Base-by-base conservation (phyloP, 805 yeast genomes). In the Candida adriatica region DNA sequence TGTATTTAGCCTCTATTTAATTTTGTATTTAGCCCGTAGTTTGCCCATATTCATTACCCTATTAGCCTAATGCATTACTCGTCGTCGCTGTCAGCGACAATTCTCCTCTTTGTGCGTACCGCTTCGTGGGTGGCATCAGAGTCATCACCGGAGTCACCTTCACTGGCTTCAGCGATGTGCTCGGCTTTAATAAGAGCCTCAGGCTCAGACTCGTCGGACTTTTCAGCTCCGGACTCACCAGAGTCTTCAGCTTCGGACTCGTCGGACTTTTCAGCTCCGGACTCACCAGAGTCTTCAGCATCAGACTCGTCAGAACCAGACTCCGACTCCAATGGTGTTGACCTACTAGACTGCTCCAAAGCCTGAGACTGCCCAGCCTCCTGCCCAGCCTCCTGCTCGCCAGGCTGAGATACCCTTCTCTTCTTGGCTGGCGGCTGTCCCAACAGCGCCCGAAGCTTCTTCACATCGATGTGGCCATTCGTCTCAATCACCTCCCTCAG, bases 401-500 rank as follows among this genome's bases (percentile, higher is more conserved):
- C 22, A 8, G 11, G 22, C 11, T 11, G 10, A 8, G 11, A 19
- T 11, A 8, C 11, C 22, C 11, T 19, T 19, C 22, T 19, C 22
- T 20, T 46, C 41, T 1, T 33, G 42, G 10, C 33, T 14, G 9
- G 40, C 29, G 21, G 44, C 25, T 1, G 24, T 10, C n/a, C 52
- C 53, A 23, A n/a, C n/a, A n/a, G n/a, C n/a, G n/a, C n/a, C n/a
- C n/a, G n/a, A n/a, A n/a, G n/a, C n/a, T n/a, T n/a, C n/a, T n/a
- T n/a, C n/a, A n/a, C n/a, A n/a, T n/a, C n/a, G n/a, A n/a, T n/a
- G n/a, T n/a, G n/a, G n/a, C 26, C 26, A 18, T 41, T 34, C 9
- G 16, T 20, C 11, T 39, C 39, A 17, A 48, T 27, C 6, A 59
- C 29, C 22, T 46, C 52, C 27, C 78, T 70, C 27, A 75, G 57